Percentiles rank a stretch among this genome's conserved stretches.
Conservation (phyloP, 306 rosid species). For the Rubus parviflorus region DNA sequence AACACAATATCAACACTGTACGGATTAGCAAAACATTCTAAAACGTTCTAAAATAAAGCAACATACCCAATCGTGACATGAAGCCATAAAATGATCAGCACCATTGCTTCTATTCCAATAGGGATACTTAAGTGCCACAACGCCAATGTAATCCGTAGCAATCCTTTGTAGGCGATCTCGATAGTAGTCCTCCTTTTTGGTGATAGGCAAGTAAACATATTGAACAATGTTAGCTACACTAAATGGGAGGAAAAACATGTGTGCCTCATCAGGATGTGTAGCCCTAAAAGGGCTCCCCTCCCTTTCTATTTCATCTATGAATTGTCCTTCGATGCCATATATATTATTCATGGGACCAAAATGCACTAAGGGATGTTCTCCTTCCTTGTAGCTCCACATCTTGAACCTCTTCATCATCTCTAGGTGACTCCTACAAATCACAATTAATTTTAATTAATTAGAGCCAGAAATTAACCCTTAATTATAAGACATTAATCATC, state of each 20-base stretch:
- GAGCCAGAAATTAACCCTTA: neutral
- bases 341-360: slow-evolving; percentile 45
- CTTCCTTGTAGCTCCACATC: slow-evolving; percentile 57
- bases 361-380: slow-evolving; percentile 49
- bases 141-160: slow-evolving; percentile 40
- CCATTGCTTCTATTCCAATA: slow-evolving; percentile 52
- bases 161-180: slow-evolving; percentile 45
- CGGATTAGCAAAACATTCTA: neutral
- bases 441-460: neutral
- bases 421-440: slow-evolving; percentile 44
- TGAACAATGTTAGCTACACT: slow-evolving; percentile 43
- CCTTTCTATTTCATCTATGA: slow-evolving; percentile 54
- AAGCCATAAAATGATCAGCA: slow-evolving; percentile 56
- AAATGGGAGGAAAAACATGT: slow-evolving; percentile 44
- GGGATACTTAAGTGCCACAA: slow-evolving; percentile 43
- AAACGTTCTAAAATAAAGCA: neutral
- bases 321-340: slow-evolving; percentile 57
- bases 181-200: slow-evolving; percentile 34
- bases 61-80: slow-evolving; percentile 65
- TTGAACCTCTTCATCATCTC: slow-evolving; percentile 60
- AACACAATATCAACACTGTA: neutral
- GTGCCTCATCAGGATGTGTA: slow-evolving; percentile 50
- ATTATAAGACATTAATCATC: neutral
- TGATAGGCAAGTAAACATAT: slow-evolving; percentile 41
- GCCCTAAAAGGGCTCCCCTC: slow-evolving; percentile 40